phyloP scores from a whole-genome alignment of 352 stramenopile species.

The Aphanomyces astaci region DNA sequence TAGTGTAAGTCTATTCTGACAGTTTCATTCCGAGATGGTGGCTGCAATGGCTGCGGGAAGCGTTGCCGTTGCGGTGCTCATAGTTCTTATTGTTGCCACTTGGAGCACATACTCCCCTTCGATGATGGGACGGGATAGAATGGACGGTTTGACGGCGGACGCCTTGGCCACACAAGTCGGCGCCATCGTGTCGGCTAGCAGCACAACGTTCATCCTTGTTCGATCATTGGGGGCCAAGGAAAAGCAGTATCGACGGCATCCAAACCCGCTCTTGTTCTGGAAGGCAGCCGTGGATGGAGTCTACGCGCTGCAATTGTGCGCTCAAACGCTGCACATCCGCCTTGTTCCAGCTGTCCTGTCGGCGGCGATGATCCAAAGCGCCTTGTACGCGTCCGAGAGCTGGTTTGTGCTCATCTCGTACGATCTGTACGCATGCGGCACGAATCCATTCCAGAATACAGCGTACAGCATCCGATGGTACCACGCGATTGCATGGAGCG shows the following conservation, averaged over 20 bases:
- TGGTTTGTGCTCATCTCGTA: slow-evolving; percentile 85
- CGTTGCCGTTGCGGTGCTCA: background rate
- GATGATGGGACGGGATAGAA: background rate
- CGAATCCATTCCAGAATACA: slow-evolving; percentile 83
- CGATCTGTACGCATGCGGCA: slow-evolving; percentile 76
- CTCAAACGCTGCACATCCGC: slow-evolving; percentile 35
- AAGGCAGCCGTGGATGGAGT: slow-evolving; percentile 64
- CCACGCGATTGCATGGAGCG: slow-evolving; percentile 64
- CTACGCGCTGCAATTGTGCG: slow-evolving; percentile 66
- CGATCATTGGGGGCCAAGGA: background rate
- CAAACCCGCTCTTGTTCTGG: slow-evolving; percentile 79
- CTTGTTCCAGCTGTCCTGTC: slow-evolving; percentile 42
- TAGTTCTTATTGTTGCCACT: background rate
- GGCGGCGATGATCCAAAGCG: slow-evolving; percentile 64
- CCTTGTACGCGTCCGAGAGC: slow-evolving; percentile 71
- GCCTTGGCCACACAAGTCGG: background rate
- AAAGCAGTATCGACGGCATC: slow-evolving; percentile 37
- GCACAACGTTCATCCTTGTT: background rate
- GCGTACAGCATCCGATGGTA: slow-evolving; percentile 61
- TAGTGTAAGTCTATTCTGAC: no score
- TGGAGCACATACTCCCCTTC: background rate
- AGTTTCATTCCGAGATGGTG: background rate
- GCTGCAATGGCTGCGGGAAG: background rate
- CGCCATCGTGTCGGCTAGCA: background rate
- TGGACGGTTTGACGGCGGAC: background rate